Evolutionary conservation across 257 asterid species (phyloP).

Genomic region (Nicotiana obtusifolia): DNA sequence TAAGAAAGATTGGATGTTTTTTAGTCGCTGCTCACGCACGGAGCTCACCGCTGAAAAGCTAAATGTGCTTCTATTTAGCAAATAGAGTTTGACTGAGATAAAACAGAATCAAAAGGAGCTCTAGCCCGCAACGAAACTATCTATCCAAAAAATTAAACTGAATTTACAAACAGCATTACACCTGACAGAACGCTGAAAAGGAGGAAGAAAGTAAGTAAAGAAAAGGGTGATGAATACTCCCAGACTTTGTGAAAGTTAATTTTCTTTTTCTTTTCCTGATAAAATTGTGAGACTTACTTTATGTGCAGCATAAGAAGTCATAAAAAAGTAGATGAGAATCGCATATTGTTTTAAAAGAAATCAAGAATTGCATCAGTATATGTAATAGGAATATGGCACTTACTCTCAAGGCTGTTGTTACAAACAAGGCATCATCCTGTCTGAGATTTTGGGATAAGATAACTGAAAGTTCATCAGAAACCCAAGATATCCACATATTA

Average conservation of each 20-base stretch:
- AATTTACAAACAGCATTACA: neutral
- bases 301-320: neutral
- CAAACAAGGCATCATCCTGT: slow-evolving; percentile 74
- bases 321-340: neutral
- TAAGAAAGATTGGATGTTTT: no score
- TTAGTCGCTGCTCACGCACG: no score
- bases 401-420: slow-evolving; percentile 72
- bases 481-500: slow-evolving; percentile 86
- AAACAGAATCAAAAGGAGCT: no score
- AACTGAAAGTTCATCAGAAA: slow-evolving; percentile 70
- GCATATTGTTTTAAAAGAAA: neutral
- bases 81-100: no score
- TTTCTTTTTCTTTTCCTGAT: neutral
- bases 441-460: slow-evolving; percentile 53
- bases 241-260: neutral
- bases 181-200: neutral
- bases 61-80: no score
- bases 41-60: no score
- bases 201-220: neutral
- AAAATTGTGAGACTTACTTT: neutral
- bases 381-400: slow-evolving; percentile 25
- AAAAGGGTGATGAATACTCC: neutral
- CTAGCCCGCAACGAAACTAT: neutral
- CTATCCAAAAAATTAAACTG: neutral
- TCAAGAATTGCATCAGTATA: neutral